These are phyloP conservation scores for Cryptosporidium parvum DNA, from an alignment of 169 alveolate genomes.

Conservation along the genomic window DNA sequence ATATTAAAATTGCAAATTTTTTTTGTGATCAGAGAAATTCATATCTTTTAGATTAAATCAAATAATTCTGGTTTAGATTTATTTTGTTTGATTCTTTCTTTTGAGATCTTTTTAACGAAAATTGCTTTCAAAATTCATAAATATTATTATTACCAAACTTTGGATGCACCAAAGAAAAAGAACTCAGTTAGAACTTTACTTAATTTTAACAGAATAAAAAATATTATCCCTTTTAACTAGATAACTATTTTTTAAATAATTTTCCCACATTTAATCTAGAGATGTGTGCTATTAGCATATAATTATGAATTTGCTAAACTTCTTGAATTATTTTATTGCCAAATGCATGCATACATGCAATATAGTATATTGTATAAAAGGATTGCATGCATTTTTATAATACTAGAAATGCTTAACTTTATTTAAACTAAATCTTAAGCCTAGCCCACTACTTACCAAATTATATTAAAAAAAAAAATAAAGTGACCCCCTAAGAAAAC, in stretches of 20 bases:
- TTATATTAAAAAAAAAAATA: no score
- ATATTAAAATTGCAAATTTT: no score
- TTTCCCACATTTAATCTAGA: not conserved
- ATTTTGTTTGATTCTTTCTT: no score
- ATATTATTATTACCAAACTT: not conserved
- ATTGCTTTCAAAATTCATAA: not conserved
- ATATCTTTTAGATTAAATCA: no score
- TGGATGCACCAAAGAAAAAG: not conserved
- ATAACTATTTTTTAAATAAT: no score
- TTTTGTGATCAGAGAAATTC: not conserved
- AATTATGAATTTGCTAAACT: no score
- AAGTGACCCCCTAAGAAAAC: not conserved
- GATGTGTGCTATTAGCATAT: not conserved
- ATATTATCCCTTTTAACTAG: not conserved
- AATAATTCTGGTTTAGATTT: not conserved
- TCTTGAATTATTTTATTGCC: no score
- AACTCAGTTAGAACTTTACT: not conserved
- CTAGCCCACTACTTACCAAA: not conserved
- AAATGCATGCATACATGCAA: no score
- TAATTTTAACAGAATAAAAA: no score
- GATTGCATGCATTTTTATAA: not conserved
- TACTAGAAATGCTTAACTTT: not conserved
- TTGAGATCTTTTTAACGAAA: not conserved
- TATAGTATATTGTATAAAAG: no score
- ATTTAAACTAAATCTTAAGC: no score